Conservation (phyloP, 2,329 filamentous ascomycete species). For the Diaporthe ilicicola region DNA sequence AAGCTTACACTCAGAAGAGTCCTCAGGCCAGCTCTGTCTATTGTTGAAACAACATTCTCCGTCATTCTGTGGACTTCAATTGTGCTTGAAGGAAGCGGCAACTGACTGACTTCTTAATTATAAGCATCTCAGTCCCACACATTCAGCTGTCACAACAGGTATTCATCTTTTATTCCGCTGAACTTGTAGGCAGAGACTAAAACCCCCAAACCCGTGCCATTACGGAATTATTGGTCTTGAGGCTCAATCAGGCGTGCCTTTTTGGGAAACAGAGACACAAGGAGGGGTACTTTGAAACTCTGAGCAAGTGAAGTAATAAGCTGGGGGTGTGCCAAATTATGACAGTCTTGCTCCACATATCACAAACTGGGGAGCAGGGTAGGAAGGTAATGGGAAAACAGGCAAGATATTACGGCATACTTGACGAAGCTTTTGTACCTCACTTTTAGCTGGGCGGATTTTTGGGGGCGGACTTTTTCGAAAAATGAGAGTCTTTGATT, state of each 20-base stretch:
- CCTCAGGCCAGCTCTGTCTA: not conserved
- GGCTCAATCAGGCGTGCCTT: not conserved
- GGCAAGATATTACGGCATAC: not conserved
- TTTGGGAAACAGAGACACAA: not conserved
- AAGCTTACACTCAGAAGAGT: no score
- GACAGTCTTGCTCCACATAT: not conserved
- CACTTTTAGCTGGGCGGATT: not conserved
- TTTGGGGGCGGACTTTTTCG: not conserved
- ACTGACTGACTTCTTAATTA: not conserved
- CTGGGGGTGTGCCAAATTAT: not conserved
- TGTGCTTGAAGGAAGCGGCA: no score
- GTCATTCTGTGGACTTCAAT: not conserved
- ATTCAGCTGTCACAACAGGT: not conserved
- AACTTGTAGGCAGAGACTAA: not conserved
- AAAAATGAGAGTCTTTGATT: not conserved
- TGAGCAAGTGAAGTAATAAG: not conserved
- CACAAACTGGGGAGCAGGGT: not conserved
- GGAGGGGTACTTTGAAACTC: not conserved
- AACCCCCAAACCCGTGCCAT: not conserved
- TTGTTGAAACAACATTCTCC: not conserved
- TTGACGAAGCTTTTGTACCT: not conserved
- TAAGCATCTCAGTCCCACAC: rapidly evolving
- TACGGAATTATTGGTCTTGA: not conserved
- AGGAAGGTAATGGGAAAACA: not conserved
- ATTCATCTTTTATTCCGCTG: not conserved